A percentile compares a stretch with the other conserved stretches of the same genome.
These are phyloP conservation scores for Isatis tinctoria DNA, from an alignment of 345 rosid genomes.

Conservation along the genomic window DNA sequence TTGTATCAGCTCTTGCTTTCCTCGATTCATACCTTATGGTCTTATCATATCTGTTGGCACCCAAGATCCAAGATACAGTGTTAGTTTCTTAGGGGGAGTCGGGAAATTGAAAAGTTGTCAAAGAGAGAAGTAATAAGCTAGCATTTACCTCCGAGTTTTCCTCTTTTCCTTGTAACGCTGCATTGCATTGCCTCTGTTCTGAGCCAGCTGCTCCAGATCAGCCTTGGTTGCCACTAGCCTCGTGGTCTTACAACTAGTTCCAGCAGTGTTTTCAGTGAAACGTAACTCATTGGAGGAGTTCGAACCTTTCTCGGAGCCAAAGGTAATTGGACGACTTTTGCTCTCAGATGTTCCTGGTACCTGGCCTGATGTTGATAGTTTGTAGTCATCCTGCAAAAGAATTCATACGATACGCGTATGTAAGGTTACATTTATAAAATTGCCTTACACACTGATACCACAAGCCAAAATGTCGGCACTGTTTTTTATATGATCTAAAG, in stretches of 20 bases:
- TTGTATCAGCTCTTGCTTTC: slow-evolving; percentile 92
- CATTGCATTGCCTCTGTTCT: slow-evolving; percentile 85
- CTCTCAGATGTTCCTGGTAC: slow-evolving; percentile 56
- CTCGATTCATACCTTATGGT: slow-evolving; percentile 92
- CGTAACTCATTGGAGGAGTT: slow-evolving; percentile 37
- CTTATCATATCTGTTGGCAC: slow-evolving; percentile 65
- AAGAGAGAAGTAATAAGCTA: not conserved
- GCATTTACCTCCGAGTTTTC: slow-evolving; percentile 65
- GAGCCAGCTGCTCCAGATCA: slow-evolving; percentile 56
- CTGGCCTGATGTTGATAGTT: slow-evolving; percentile 38
- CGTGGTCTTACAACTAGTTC: slow-evolving; percentile 36
- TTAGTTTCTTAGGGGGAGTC: not conserved
- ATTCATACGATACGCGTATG: not conserved
- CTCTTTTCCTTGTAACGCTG: slow-evolving; percentile 93
- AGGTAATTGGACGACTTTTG: slow-evolving; percentile 36
- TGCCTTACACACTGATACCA: not conserved
- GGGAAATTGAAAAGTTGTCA: not conserved
- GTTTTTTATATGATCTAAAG: no score
- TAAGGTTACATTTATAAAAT: not conserved
- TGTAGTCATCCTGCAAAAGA: slow-evolving; percentile 47
- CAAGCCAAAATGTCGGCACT: not conserved
- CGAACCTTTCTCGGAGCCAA: slow-evolving; percentile 39
- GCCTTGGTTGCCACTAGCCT: slow-evolving; percentile 43
- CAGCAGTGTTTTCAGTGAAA: slow-evolving; percentile 37
- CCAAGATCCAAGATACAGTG: not conserved